Percentiles rank a stretch among this genome's conserved stretches.
Conservation (phyloP, 1,284 basidiomycete species). For the Austroboletus rostrupii region DNA sequence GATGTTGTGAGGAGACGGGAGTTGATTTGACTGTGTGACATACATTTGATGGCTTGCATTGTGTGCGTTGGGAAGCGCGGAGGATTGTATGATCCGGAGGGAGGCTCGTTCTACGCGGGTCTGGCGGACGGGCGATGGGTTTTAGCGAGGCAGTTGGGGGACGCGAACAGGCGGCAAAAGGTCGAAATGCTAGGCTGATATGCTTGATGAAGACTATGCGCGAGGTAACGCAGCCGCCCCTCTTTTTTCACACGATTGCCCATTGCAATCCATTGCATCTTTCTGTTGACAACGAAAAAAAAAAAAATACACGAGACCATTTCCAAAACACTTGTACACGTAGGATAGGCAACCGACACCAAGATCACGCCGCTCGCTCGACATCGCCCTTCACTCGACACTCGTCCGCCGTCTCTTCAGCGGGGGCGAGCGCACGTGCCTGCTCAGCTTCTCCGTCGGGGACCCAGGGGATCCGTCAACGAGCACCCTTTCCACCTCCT, state of each 20-base stretch:
- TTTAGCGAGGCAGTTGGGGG: conserved; percentile 2
- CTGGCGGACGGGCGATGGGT: background rate
- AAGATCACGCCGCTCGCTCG: background rate
- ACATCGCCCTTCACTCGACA: conserved; percentile 15
- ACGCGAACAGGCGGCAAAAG: conserved; percentile 15
- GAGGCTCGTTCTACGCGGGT: conserved; percentile 12
- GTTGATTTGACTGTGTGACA: conserved; percentile 18
- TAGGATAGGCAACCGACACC: conserved; percentile 13
- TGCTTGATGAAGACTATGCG: conserved; percentile 25
- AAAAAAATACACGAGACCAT: conserved; percentile 8
- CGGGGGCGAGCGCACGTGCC: conserved; percentile 36
- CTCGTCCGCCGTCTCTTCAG: conserved; percentile 42
- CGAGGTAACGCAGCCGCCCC: conserved; percentile 15
- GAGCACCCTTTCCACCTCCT: conserved; percentile 30
- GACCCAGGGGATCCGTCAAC: conserved; percentile 22
- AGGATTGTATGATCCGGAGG: conserved; percentile 8
- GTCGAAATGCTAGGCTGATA: conserved; percentile 27
- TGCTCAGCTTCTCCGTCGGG: conserved; percentile 22
- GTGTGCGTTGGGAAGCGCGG: conserved; percentile 21
- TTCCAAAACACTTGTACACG: conserved; percentile 31
- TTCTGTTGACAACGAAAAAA: conserved; percentile 21
- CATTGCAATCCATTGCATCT: background rate
- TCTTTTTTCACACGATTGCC: conserved; percentile 27
- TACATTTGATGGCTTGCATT: conserved; percentile 75
- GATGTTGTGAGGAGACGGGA: conserved; percentile 27